These are phyloP conservation scores for Umbellularia californica DNA, from an alignment of 164 flowering plant species.

Conservation along the genomic window DNA sequence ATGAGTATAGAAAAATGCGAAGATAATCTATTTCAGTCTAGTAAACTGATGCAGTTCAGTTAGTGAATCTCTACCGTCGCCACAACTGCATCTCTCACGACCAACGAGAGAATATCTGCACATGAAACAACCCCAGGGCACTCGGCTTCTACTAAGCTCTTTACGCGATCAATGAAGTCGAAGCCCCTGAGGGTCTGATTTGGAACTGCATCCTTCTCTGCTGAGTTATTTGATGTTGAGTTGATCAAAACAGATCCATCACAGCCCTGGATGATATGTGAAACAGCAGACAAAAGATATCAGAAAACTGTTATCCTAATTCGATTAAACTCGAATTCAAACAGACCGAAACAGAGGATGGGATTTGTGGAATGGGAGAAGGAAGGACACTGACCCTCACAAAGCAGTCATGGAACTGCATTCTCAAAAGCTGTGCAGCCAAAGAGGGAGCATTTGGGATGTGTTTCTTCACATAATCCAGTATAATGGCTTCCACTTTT, in stretches of 20 bases:
- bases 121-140: slow-evolving; percentile 90
- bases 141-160: slow-evolving; percentile 59
- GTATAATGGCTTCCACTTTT: slow-evolving; percentile 62
- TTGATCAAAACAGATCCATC: slow-evolving; percentile 84
- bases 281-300: neutral
- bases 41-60: neutral
- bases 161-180: slow-evolving; percentile 70
- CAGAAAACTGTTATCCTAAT: neutral
- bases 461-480: too few species aligned
- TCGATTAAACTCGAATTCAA: neutral
- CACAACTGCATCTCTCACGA: slow-evolving; percentile 70
- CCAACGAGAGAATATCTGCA: slow-evolving; percentile 74
- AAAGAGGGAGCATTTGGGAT: slow-evolving; percentile 59
- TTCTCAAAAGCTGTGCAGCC: slow-evolving; percentile 61
- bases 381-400: slow-evolving; percentile 50
- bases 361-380: too few species aligned
- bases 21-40: neutral
- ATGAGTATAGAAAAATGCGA: neutral
- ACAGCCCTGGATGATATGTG: slow-evolving; percentile 58
- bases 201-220: slow-evolving; percentile 61
- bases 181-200: slow-evolving; percentile 68
- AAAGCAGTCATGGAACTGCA: slow-evolving; percentile 92
- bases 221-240: slow-evolving; percentile 42
- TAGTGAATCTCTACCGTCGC: slow-evolving; percentile 37
- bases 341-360: neutral